phyloP scores from a whole-genome alignment of 768 basidiomycete genomes.

The Serendipita sp. region DNA sequence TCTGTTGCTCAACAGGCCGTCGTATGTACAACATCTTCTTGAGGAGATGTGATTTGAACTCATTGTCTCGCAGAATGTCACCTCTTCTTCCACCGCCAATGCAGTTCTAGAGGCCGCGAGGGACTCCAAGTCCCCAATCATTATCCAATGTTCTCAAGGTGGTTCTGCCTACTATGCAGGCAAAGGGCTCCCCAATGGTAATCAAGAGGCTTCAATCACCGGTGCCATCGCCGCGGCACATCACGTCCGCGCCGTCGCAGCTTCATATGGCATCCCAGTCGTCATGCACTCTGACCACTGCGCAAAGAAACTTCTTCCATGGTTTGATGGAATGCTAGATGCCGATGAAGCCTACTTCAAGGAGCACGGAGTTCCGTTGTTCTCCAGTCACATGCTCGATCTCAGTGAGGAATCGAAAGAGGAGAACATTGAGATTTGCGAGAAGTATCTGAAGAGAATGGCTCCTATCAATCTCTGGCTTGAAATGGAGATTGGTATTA shows the following conservation, averaged over 20 bases:
- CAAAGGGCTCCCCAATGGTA: slow-evolving; percentile 87
- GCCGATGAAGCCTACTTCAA: slow-evolving; percentile 91
- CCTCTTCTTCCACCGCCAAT: slow-evolving; percentile 89
- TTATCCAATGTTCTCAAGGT: slow-evolving; percentile 94
- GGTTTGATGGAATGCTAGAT: slow-evolving; percentile 99
- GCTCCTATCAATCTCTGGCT: slow-evolving; percentile 85
- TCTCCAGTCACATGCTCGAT: slow-evolving; percentile 98
- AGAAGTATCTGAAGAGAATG: slow-evolving; percentile 91
- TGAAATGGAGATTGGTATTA: slow-evolving; percentile 99
- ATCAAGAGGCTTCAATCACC: slow-evolving; percentile 87
- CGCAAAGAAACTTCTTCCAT: slow-evolving; percentile 91
- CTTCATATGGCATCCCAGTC: slow-evolving; percentile 89
- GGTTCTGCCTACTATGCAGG: slow-evolving; percentile 93
- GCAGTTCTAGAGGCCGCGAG: slow-evolving; percentile 92
- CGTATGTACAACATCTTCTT: slow-evolving; percentile 24
- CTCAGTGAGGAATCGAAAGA: slow-evolving; percentile 86
- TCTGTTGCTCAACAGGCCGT: slow-evolving; percentile 18
- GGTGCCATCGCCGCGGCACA: slow-evolving; percentile 87
- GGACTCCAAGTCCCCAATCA: slow-evolving; percentile 94
- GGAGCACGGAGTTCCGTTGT: slow-evolving; percentile 69
- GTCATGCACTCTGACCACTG: slow-evolving; percentile 98
- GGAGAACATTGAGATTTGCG: slow-evolving; percentile 87
- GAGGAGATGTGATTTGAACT: slow-evolving; percentile 31
- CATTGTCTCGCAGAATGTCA: slow-evolving; percentile 58
- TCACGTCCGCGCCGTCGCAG: slow-evolving; percentile 77